Conservation (phyloP, 148 eudicot genomes). For the Persicaria tinctoria region DNA sequence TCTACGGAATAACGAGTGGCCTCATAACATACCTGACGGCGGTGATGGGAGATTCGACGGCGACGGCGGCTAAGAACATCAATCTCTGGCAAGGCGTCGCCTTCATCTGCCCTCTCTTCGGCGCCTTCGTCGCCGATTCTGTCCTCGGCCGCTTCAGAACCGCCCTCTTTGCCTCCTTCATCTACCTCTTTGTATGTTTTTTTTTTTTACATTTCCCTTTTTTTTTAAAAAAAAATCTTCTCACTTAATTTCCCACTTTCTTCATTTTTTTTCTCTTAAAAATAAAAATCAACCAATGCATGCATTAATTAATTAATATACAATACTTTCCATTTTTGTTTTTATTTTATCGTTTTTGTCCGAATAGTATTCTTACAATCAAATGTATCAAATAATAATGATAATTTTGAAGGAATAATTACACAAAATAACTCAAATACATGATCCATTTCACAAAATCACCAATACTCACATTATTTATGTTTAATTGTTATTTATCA, state of each 20-base stretch:
- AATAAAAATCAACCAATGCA: not conserved
- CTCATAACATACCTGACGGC: constrained; percentile 12
- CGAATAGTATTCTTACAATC: too few species aligned
- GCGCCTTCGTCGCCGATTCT: constrained; percentile 15
- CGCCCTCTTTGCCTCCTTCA: constrained; percentile 9
- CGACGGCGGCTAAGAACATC: constrained; percentile 11
- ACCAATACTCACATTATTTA: too few species aligned
- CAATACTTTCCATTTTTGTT: too few species aligned
- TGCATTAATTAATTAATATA: not conserved
- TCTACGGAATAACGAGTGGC: constrained; percentile 4
- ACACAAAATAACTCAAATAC: too few species aligned
- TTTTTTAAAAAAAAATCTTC: not conserved
- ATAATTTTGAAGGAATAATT: too few species aligned
- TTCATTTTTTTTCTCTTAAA: not conserved
- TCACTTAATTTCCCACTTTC: not conserved
- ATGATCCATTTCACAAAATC: too few species aligned
- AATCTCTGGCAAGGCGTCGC: constrained; percentile 15
- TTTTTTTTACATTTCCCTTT: not conserved
- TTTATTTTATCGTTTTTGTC: too few species aligned
- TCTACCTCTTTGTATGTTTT: constrained; percentile 12
- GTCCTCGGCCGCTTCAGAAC: constrained; percentile 16
- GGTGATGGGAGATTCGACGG: constrained; percentile 2
- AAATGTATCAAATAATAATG: too few species aligned
- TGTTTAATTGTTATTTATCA: too few species aligned
- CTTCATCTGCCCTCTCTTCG: constrained; percentile 12